Evolutionary conservation across 164 flowering plant species (phyloP).

Genomic region (Nymphaea thermarum): DNA sequence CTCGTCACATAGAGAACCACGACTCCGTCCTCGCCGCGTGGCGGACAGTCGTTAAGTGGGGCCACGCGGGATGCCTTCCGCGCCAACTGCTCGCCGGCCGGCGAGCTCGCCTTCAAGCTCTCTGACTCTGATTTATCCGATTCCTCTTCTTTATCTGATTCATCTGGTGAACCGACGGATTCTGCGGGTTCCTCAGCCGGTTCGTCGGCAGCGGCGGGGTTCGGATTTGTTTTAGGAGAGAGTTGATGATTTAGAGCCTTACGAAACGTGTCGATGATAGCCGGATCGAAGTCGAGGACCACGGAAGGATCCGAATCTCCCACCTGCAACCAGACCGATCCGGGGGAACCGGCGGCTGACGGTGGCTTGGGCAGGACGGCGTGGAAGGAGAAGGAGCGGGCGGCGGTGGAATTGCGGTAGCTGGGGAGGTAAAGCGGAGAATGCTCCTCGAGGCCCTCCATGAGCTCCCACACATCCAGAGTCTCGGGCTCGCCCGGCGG

Average conservation of each 20-base stretch:
- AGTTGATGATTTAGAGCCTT: slow-evolving; percentile 38
- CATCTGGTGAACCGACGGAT: neutral
- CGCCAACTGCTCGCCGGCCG: neutral
- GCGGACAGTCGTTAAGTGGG: slow-evolving; percentile 7
- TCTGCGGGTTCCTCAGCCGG: neutral
- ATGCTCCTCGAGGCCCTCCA: slow-evolving; percentile 81
- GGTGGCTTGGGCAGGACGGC: neutral
- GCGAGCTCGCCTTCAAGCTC: neutral
- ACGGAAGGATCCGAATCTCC: slow-evolving; percentile 8
- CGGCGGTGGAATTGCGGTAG: slow-evolving; percentile 6
- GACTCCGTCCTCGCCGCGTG: slow-evolving; percentile 26
- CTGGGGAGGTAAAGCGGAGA: slow-evolving; percentile 26
- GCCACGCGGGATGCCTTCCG: slow-evolving; percentile 1
- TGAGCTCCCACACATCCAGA: slow-evolving; percentile 80
- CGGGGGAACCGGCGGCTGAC: neutral
- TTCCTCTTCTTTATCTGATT: too few species aligned
- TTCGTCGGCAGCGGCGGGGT: neutral
- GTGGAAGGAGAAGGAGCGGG: slow-evolving; percentile 50
- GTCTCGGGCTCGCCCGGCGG: slow-evolving; percentile 87
- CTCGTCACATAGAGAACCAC: slow-evolving; percentile 73
- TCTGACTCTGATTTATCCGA: neutral
- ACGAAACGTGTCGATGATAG: slow-evolving; percentile 38
- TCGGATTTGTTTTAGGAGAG: slow-evolving; percentile 14
- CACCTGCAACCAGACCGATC: slow-evolving; percentile 28
- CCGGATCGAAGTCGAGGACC: slow-evolving; percentile 46